Conservation (phyloP, 2,329 filamentous ascomycete species). For the Helotiales sp. region DNA sequence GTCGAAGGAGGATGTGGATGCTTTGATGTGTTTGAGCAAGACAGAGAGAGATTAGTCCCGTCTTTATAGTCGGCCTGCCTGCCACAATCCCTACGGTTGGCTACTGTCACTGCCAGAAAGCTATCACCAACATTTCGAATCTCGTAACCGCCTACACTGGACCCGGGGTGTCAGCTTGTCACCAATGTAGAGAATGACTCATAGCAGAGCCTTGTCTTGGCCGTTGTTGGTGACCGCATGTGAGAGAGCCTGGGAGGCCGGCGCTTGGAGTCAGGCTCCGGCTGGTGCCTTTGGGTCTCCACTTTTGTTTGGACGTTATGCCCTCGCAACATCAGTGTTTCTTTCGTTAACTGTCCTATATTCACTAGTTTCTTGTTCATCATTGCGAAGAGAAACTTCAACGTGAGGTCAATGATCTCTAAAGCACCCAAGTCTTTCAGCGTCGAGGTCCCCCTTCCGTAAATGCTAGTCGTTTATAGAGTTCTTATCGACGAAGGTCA, state of each 20-base stretch:
- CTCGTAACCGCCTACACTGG: not conserved
- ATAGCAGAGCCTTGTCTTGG: not conserved
- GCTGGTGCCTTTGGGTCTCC: not conserved
- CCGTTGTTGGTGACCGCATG: not conserved
- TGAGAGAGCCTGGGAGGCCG: not conserved
- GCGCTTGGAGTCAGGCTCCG: not conserved
- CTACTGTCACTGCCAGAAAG: too few relatives aligned
- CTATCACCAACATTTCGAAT: not conserved
- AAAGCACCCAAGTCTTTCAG: too few relatives aligned
- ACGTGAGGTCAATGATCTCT: too few relatives aligned
- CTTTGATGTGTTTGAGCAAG: not conserved
- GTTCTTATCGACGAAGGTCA: too few relatives aligned
- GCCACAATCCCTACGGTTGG: not conserved
- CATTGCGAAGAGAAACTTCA: not conserved
- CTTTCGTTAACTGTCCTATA: not conserved
- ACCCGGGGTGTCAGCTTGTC: too few relatives aligned
- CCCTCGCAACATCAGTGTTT: not conserved
- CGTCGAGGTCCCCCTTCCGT: too few relatives aligned
- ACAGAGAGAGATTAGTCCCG: not conserved
- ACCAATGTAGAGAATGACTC: not conserved
- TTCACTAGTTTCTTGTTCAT: not conserved
- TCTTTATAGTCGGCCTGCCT: not conserved
- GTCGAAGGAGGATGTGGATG: not conserved
- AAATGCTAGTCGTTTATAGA: too few relatives aligned
- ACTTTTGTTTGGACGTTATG: not conserved